phyloP scores from a whole-genome alignment of 1,284 basidiomycete genomes.

The Sporisorium scitamineum region DNA sequence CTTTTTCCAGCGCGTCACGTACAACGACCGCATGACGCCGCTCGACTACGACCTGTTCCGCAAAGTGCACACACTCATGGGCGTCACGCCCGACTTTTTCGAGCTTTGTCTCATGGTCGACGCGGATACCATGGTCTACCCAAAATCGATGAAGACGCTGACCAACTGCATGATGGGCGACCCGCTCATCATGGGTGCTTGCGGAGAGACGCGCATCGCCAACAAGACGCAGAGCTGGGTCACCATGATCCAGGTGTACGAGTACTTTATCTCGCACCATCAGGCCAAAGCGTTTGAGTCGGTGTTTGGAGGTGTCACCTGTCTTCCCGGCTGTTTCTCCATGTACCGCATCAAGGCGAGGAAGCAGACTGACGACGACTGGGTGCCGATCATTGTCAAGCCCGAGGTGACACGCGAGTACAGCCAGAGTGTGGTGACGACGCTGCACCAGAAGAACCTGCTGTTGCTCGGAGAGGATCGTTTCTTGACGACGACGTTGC shows the following conservation, averaged over 20 bases:
- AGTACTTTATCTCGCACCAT: constrained; percentile 99
- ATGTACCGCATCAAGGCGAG: constrained; percentile 99
- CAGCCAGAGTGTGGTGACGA: constrained; percentile 90
- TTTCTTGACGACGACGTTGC: constrained; percentile 78
- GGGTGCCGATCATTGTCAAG: constrained; percentile 96
- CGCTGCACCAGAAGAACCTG: constrained; percentile 97
- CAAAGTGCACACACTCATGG: constrained; percentile 95
- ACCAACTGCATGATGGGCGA: constrained; percentile 94
- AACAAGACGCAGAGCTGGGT: constrained; percentile 97
- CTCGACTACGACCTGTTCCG: constrained; percentile 98
- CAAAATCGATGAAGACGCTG: constrained; percentile 58
- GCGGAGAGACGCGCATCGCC: constrained; percentile 96
- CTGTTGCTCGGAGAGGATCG: constrained; percentile 97
- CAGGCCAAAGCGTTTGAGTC: constrained; percentile 98
- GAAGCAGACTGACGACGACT: constrained; percentile 83
- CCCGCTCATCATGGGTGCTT: constrained; percentile 98
- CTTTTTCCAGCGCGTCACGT: constrained; percentile 98
- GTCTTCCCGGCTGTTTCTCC: constrained; percentile 98
- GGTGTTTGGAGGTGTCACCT: constrained; percentile 98
- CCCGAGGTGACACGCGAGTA: constrained; percentile 98
- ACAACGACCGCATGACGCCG: constrained; percentile 98
- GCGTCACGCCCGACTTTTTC: constrained; percentile 99
- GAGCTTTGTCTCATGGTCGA: constrained; percentile 99
- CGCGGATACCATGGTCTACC: constrained; percentile 78
- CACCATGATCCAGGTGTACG: constrained; percentile 96